Percentiles rank a stretch among this genome's conserved stretches.
Evolutionary conservation across 1,284 basidiomycete genomes (phyloP).

Genomic region (Irpex sp.): DNA sequence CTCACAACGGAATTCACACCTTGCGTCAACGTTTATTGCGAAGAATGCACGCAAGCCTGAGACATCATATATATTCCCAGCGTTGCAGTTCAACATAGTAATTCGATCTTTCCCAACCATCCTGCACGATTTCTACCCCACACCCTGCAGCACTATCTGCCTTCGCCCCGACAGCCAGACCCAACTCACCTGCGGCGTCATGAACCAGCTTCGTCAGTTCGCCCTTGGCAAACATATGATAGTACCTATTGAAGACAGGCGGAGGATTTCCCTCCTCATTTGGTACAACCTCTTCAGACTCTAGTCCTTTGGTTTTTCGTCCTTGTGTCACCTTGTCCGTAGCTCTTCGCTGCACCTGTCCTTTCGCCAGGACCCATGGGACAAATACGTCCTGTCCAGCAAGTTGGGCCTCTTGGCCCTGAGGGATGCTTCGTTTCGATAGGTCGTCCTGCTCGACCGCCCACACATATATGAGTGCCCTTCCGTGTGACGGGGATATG

Average conservation of each 20-base stretch:
- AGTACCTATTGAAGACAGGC: slow-evolving; percentile 80
- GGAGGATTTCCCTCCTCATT: slow-evolving; percentile 13
- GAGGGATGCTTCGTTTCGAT: slow-evolving; percentile 69
- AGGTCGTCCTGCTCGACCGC: slow-evolving; percentile 89
- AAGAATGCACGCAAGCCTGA: too few relatives aligned
- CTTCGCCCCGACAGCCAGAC: slow-evolving; percentile 43
- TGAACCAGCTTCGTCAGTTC: slow-evolving; percentile 66
- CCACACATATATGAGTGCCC: slow-evolving; percentile 97
- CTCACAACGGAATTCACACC: background rate
- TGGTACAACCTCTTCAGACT: slow-evolving; percentile 7
- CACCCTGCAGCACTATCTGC: slow-evolving; percentile 6
- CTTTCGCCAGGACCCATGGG: slow-evolving; percentile 57
- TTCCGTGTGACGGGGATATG: slow-evolving; percentile 63
- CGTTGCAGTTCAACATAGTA: slow-evolving; percentile 70
- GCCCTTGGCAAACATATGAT: slow-evolving; percentile 86
- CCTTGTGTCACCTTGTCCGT: slow-evolving; percentile 9
- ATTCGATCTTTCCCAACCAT: slow-evolving; percentile 86
- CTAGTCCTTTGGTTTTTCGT: slow-evolving; percentile 1
- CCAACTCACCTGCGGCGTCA: slow-evolving; percentile 60
- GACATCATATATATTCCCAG: slow-evolving; percentile 38
- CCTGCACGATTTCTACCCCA: slow-evolving; percentile 65
- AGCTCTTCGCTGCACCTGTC: slow-evolving; percentile 14
- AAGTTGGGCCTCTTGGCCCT: background rate
- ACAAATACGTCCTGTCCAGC: slow-evolving; percentile 65
- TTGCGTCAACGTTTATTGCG: background rate